Percentiles rank a stretch among this genome's conserved stretches.
Conservation (phyloP, 2,329 filamentous ascomycete genomes). For the Aspergillus carbonarius region DNA sequence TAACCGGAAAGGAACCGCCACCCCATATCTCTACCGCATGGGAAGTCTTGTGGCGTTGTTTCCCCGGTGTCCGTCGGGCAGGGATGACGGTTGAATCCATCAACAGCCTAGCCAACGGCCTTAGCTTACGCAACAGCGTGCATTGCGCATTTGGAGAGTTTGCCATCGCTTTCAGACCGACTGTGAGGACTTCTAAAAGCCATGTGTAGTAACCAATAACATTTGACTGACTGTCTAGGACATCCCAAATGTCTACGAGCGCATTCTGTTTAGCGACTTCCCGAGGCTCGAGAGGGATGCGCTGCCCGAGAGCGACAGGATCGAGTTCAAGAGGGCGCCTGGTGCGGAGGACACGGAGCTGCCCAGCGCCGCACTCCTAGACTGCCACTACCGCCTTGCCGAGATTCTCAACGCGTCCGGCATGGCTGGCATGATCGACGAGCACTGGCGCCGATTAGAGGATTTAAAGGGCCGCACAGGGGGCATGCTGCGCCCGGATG, state of each 20-base stretch:
- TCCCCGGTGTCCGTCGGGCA: background rate
- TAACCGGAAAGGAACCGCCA: too few relatives aligned
- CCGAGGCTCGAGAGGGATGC: too few relatives aligned
- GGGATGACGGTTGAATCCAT: background rate
- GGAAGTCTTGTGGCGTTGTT: conserved; percentile 3
- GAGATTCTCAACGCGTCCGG: background rate
- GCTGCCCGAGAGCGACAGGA: too few relatives aligned
- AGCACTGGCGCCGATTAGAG: background rate
- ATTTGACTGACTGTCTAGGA: too few relatives aligned
- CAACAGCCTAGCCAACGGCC: background rate
- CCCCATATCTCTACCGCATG: background rate
- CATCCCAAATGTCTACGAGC: too few relatives aligned
- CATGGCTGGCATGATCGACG: background rate
- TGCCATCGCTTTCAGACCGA: background rate
- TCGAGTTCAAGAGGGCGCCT: too few relatives aligned
- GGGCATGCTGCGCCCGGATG: background rate
- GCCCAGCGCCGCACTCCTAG: too few relatives aligned
- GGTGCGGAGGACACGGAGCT: too few relatives aligned
- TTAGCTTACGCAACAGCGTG: background rate
- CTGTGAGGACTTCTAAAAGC: background rate
- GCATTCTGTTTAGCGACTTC: too few relatives aligned
- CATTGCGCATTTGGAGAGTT: background rate
- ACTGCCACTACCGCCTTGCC: conserved; percentile 40
- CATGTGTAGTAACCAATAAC: too few relatives aligned
- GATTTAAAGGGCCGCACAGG: background rate